Evolutionary conservation across 345 rosid genomes (phyloP), one percentile per base, ranked within the genome.

Genomic region (Camelina neglecta): DNA sequence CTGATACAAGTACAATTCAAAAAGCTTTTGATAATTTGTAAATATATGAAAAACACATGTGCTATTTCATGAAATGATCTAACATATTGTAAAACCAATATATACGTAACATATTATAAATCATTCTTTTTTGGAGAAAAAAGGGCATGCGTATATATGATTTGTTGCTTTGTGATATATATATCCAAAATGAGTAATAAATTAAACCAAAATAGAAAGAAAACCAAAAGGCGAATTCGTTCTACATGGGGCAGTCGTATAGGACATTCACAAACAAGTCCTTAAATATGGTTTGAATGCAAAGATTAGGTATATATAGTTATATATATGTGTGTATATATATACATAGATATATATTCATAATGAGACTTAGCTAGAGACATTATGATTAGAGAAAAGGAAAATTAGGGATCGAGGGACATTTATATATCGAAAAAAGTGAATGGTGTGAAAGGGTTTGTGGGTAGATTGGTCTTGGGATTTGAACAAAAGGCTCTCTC

Each of bases 361-460:
- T 11, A 33, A 11, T 6, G 8, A 36, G 44, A 49, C 67, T 39
- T 38, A 12, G 48, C 12, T 39, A 59, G 63, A 68, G 75, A 76
- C 80, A 76, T 21, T 76, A 75, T 75, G 75, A 76, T 69, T 61
- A 69, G 58, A 61, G 65, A 60, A 53, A 54, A 31, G 54, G 56
- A 23, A 60, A 75, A 12, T 10, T 75, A 68, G 64, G 74, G 64
- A 76, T 69, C 70, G 49, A 76, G 75, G 49, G 35, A 75, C 58
- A 75, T 54, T 23, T 67, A 20, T 53, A 58, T 24, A 26, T 44
- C 11, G 39, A 33, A 50, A 44, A 68, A 33, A 7, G 50, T 44
- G 65, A 61, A 55, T 69, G 23, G 70, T 76, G 75, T 76, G 80
- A 69, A 76, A 62, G 70, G 70, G 49, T 53, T 69, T 51, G 60